phyloP scores from a whole-genome alignment of 75 land plant species.

The Pseudotsuga menziesii region DNA sequence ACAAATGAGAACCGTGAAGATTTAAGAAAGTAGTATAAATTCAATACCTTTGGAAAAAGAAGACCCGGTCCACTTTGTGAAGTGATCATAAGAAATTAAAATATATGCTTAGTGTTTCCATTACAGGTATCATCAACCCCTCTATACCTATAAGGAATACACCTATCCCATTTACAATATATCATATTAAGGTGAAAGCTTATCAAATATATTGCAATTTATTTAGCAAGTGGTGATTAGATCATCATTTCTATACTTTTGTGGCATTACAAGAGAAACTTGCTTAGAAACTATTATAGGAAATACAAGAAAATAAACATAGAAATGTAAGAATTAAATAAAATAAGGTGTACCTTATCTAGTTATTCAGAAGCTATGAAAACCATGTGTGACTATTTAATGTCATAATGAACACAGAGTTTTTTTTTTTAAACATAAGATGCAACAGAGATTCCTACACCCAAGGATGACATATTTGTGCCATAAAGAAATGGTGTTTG shows the following conservation, averaged over 20 bases:
- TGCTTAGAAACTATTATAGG: neutral
- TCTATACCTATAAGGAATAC: constrained; percentile 69
- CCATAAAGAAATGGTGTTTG: neutral
- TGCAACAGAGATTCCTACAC: too few species aligned
- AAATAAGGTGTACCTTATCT: neutral
- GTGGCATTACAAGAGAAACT: neutral
- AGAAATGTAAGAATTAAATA: neutral
- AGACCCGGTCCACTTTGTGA: constrained; percentile 81
- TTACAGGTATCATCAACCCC: constrained; percentile 17
- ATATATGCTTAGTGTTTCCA: constrained; percentile 15
- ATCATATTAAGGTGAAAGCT: neutral
- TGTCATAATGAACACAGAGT: too few species aligned
- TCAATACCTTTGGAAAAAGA: constrained; percentile 93
- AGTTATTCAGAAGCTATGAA: neutral
- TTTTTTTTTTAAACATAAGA: neutral
- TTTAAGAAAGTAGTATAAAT: too few species aligned
- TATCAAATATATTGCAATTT: neutral
- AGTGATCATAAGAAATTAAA: constrained; percentile 87
- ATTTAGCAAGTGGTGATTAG: neutral
- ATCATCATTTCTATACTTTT: neutral
- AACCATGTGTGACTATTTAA: neutral
- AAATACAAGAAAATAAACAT: neutral
- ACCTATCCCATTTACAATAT: constrained; percentile 38
- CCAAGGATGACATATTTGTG: neutral
- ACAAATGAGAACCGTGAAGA: too few species aligned